phyloP scores from a whole-genome alignment of 805 yeast species.

The Lachancea thermotolerans region DNA sequence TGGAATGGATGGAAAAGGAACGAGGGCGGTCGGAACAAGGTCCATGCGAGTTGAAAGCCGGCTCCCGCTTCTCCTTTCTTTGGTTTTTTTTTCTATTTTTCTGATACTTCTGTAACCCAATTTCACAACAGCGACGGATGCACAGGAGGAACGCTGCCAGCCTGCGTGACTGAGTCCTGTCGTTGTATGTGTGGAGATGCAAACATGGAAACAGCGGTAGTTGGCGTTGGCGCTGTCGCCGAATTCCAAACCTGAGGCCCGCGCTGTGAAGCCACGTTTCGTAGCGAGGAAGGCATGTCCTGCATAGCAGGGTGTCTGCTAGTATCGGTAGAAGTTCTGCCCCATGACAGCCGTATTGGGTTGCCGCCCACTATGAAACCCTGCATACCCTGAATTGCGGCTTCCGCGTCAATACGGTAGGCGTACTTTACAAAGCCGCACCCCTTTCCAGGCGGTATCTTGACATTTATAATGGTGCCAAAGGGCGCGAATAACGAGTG shows the following conservation, averaged over 20 bases:
- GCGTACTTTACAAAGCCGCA: conserved; percentile 72
- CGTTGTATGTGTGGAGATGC: conserved; percentile 5
- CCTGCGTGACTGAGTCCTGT: conserved; percentile 1
- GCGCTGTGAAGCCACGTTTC: neutral
- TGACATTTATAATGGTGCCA: conserved; percentile 63
- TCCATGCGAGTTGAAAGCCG: no score
- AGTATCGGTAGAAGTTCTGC: conserved; percentile 34
- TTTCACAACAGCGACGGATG: conserved; percentile 16
- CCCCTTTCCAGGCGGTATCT: conserved; percentile 72
- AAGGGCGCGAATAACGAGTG: conserved; percentile 61
- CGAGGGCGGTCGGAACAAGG: no score
- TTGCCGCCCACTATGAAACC: conserved; percentile 73
- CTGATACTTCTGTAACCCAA: no score
- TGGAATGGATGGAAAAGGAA: no score
- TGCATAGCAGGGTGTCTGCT: conserved; percentile 1
- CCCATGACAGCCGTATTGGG: conserved; percentile 71
- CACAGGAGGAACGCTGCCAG: conserved; percentile 14
- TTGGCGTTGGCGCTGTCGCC: neutral
- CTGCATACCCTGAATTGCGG: conserved; percentile 71
- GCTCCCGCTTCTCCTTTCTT: no score
- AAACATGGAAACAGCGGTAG: conserved; percentile 2
- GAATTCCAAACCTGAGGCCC: conserved; percentile 5
- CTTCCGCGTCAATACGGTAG: conserved; percentile 66
- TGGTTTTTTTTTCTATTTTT: no score
- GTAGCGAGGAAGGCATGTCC: conserved; percentile 2